A percentile compares a stretch with the other conserved stretches of the same genome.
Conservation (phyloP, 2,329 filamentous ascomycete species). For the Paecilomyces sp. region DNA sequence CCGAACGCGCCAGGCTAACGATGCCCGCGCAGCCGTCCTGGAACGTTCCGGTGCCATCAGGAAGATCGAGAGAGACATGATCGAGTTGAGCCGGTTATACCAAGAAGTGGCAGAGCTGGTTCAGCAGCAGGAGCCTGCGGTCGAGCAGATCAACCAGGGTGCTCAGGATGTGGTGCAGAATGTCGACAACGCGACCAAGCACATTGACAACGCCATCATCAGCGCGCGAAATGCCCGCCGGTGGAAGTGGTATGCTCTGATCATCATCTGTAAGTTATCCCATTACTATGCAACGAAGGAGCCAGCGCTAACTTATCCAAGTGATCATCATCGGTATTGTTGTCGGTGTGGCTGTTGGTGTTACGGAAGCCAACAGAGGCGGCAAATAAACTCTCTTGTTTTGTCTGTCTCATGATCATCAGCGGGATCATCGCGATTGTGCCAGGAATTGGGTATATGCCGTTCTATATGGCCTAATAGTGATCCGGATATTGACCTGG, state of each 20-base stretch:
- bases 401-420: constrained; percentile 1
- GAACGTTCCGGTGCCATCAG: constrained; percentile 81
- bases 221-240: constrained; percentile 73
- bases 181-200: constrained; percentile 74
- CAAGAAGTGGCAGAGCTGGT: constrained; percentile 81
- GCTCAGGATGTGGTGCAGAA: constrained; percentile 79
- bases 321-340: constrained; percentile 50
- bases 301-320: constrained; percentile 16
- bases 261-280: constrained; percentile 53
- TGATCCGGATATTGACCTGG: neutral
- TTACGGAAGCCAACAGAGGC: constrained; percentile 27
- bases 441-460: neutral
- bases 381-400: constrained; percentile 9
- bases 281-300: neutral
- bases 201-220: constrained; percentile 73
- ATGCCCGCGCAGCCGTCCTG: constrained; percentile 69
- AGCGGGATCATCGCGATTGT: neutral
- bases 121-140: constrained; percentile 73
- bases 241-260: constrained; percentile 96
- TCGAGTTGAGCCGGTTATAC: constrained; percentile 80
- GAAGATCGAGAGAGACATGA: constrained; percentile 87
- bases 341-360: constrained; percentile 43
- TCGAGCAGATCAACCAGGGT: constrained; percentile 77
- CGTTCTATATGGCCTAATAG: neutral
- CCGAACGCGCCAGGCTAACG: constrained; percentile 65